Percentiles rank a stretch among this genome's conserved stretches.
Conservation (phyloP, 225 moss, liverwort and hornwort species). For the Thuidium tamariscinum region DNA sequence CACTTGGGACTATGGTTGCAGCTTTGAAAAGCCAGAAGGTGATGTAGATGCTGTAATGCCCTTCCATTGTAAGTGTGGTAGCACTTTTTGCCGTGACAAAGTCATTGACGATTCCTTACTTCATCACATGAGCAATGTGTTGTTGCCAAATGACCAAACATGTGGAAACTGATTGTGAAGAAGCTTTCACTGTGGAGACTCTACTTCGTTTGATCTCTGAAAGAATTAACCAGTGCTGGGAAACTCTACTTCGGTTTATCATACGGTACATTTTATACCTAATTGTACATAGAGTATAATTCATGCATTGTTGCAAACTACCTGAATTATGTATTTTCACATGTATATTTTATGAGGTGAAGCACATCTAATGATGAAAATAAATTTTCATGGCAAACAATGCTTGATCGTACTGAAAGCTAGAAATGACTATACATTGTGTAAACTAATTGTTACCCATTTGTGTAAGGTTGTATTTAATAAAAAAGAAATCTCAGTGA, state of each 20-base stretch:
- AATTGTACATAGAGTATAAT: not conserved
- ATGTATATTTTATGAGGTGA: not conserved
- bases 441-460: not conserved
- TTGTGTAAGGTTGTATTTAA: not conserved
- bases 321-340: not conserved
- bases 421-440: no score
- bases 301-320: not conserved
- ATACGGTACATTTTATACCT: not conserved
- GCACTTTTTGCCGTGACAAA: not conserved
- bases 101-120: not conserved
- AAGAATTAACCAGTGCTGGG: no score
- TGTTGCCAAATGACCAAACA: not conserved
- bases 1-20: not conserved
- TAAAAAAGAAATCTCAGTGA: no score
- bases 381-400: not conserved
- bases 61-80: not conserved
- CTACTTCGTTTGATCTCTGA: not conserved
- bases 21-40: not conserved
- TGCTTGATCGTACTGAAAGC: not conserved
- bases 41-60: not conserved
- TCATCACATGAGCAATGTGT: not conserved
- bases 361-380: not conserved
- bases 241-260: no score
- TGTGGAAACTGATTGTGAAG: not conserved
- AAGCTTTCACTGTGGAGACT: not conserved